Percentiles rank a stretch among this genome's conserved stretches.
These are phyloP conservation scores for Orbilia javanica DNA, from an alignment of 2,329 filamentous ascomycete genomes.

Conservation along the genomic window DNA sequence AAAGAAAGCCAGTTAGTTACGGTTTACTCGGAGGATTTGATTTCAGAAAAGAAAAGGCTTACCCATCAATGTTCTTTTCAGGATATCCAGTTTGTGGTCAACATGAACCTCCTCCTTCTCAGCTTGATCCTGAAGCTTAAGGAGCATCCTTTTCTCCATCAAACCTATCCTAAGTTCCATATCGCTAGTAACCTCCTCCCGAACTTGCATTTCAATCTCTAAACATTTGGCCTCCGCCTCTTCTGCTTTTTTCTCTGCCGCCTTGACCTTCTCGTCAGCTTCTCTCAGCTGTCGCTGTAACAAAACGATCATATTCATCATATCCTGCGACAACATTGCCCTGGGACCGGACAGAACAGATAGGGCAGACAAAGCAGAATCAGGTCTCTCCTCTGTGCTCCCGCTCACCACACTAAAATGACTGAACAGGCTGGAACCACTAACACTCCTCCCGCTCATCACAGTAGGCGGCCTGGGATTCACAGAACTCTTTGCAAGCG, in stretches of 20 bases:
- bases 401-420: conserved; percentile 78
- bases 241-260: conserved; percentile 78
- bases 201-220: conserved; percentile 82
- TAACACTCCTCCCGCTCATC: conserved; percentile 52
- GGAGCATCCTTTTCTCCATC: conserved; percentile 85
- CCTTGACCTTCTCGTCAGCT: conserved; percentile 77
- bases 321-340: conserved; percentile 73
- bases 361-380: conserved; percentile 75
- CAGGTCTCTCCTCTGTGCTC: conserved; percentile 70
- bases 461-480: conserved; percentile 74
- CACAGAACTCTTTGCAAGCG: conserved; percentile 90
- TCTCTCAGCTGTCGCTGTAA: conserved; percentile 77
- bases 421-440: conserved; percentile 64
- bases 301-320: conserved; percentile 80
- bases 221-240: conserved; percentile 75
- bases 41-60: conserved; percentile 60
- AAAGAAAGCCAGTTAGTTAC: not conserved
- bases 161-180: conserved; percentile 82
- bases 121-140: conserved; percentile 80
- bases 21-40: not conserved
- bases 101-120: conserved; percentile 86
- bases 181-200: conserved; percentile 88
- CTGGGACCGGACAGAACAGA: conserved; percentile 53
- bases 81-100: conserved; percentile 85
- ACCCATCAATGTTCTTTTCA: conserved; percentile 71